phyloP scores from a whole-genome alignment of 176 grass and related monocot genomes.

The Zea luxurians region DNA sequence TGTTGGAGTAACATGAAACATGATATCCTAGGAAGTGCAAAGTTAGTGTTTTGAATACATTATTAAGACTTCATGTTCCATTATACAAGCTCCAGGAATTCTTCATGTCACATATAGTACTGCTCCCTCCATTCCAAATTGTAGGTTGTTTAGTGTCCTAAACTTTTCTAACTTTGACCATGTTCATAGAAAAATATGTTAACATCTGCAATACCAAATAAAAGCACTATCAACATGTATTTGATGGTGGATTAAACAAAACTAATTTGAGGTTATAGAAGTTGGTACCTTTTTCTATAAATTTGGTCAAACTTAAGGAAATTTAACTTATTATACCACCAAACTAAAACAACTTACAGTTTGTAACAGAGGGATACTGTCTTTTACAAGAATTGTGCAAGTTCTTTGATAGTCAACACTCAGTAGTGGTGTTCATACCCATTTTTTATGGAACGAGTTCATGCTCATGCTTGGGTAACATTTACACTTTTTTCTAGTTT shows the following conservation, averaged over 20 bases:
- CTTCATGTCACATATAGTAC: conserved; percentile 25
- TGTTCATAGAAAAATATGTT: not conserved
- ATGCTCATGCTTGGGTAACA: not conserved
- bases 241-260: not conserved
- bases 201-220: not conserved
- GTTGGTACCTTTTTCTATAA: not conserved
- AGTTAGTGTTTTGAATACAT: conserved; percentile 16
- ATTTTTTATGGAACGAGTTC: no score
- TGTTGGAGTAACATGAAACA: not conserved
- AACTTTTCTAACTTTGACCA: not conserved
- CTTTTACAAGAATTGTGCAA: no score
- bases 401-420: no score
- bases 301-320: not conserved
- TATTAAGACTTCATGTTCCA: not conserved
- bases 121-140: not conserved
- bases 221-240: not conserved
- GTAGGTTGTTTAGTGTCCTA: not conserved
- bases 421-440: no score
- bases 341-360: not conserved
- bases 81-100: conserved; percentile 2
- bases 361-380: not conserved
- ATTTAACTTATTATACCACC: not conserved
- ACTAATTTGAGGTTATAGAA: not conserved
- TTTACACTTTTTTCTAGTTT: not conserved
- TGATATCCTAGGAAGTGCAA: not conserved